A percentile compares a stretch with the other conserved stretches of the same genome.
Conservation (phyloP, 768 basidiomycete genomes). For the Phlebiopsis flavidoalba region DNA sequence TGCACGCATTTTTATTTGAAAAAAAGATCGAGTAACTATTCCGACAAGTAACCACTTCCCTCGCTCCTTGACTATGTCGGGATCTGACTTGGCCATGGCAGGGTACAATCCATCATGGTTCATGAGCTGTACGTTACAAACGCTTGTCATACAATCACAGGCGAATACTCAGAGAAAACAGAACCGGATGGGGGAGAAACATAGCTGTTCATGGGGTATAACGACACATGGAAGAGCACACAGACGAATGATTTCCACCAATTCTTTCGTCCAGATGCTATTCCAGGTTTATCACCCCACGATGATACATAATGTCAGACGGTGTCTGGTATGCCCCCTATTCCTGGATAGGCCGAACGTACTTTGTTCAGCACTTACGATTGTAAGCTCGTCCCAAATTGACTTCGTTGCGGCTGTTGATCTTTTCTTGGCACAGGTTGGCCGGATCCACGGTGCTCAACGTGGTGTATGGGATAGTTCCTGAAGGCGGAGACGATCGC, state of each 20-base stretch:
- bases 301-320: no score
- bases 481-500: not conserved
- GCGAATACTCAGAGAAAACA: not conserved
- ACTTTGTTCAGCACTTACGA: not conserved
- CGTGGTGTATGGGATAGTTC: not conserved
- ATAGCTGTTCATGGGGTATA: constrained; percentile 9
- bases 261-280: not conserved
- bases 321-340: not conserved
- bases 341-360: not conserved
- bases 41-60: constrained; percentile 5
- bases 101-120: not conserved
- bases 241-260: constrained; percentile 10
- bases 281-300: not conserved
- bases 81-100: not conserved
- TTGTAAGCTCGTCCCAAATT: not conserved
- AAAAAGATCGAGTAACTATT: constrained; percentile 22
- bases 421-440: not conserved
- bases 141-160: not conserved
- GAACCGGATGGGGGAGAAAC: not conserved
- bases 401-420: no score
- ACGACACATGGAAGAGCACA: constrained; percentile 2
- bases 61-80: not conserved
- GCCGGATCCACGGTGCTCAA: not conserved
- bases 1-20: constrained; percentile 21
- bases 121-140: not conserved